Evolutionary conservation across 495 filamentous ascomycete species (phyloP), one percentile per base, ranked within the genome.

Genomic region (Trichoderma gamsii): DNA sequence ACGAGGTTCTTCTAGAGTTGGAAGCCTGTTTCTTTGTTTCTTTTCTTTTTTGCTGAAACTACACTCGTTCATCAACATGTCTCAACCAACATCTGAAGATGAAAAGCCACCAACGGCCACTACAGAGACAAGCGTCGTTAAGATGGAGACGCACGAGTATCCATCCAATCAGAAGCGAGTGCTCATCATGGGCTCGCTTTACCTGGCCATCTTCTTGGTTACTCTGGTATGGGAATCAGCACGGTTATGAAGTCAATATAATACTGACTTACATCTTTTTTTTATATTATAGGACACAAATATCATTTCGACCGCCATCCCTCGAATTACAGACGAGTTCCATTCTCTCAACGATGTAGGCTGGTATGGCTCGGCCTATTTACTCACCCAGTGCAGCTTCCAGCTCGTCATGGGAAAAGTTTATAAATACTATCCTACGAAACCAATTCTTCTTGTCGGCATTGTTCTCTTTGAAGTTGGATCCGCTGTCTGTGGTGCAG

Each of bases 281-380:
- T n/a, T 16, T 15, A 18, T 23, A 13, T 21, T 38, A 13, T 71
- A 71, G 73, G 43, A 76, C 76, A 13, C 83, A 85, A 72, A 68
- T 59, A 67, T 70, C 76, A 7, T 67, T 9, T 16, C 65, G 27
- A 67, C 65, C 6, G 65, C 65, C 13, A 67, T 67, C n/a, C 65
- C 65, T 3, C 44, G 52, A 4, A 67, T 86, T 61, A 83, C 83
- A 0, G 73, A 80, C 64, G 78, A 81, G 9, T 83, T 85, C 69
- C 65, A 79, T 63, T 79, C 79, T 0, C 71, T 83, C n/a, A 71
- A 69, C 4, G 82, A 86, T 72, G 78, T 85, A 27, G 80, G 82
- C 65, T 87, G 85, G 86, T 87, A 88, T 69, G 84, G 80, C 5
- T 78, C 75, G 63, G 79, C 79, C 9, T 87, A 86, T 69, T 72